Conservation (phyloP, 2,329 filamentous ascomycete genomes). For the Penicillium sp. region DNA sequence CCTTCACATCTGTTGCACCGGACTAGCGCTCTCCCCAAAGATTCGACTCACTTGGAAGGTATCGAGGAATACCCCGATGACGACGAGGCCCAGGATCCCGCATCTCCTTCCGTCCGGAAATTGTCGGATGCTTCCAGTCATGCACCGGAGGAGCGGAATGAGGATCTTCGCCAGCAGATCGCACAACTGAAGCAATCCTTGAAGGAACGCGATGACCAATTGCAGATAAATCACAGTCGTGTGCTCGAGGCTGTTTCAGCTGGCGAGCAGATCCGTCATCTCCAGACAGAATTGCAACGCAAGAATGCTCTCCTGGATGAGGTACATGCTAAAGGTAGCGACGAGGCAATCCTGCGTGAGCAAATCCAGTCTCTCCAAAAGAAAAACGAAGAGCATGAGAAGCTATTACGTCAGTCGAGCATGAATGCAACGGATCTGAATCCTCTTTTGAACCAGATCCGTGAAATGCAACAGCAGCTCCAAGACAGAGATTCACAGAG, state of each 20-base stretch:
- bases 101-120: conserved; percentile 30
- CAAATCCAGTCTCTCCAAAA: conserved; percentile 30
- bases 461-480: conserved; percentile 33
- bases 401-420: conserved; percentile 24
- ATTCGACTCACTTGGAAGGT: conserved; percentile 36
- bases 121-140: conserved; percentile 19
- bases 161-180: conserved; percentile 32
- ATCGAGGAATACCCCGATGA: conserved; percentile 38
- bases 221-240: conserved; percentile 32
- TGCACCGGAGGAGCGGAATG: conserved; percentile 17
- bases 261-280: conserved; percentile 38
- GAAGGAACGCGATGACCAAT: conserved; percentile 35
- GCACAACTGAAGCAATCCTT: conserved; percentile 32
- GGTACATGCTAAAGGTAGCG: conserved; percentile 21
- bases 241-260: conserved; percentile 38
- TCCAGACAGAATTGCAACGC: conserved; percentile 39
- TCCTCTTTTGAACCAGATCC: conserved; percentile 32
- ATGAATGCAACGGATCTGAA: conserved; percentile 20
- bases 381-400: conserved; percentile 28
- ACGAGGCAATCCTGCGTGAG: conserved; percentile 29
- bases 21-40: conserved; percentile 25
- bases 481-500: conserved; percentile 23
- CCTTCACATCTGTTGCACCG: conserved; percentile 41
- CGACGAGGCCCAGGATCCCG: conserved; percentile 15
- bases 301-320: conserved; percentile 32